Conservation (phyloP, 2,329 filamentous ascomycete species). For the Phialophora verrucosa region DNA sequence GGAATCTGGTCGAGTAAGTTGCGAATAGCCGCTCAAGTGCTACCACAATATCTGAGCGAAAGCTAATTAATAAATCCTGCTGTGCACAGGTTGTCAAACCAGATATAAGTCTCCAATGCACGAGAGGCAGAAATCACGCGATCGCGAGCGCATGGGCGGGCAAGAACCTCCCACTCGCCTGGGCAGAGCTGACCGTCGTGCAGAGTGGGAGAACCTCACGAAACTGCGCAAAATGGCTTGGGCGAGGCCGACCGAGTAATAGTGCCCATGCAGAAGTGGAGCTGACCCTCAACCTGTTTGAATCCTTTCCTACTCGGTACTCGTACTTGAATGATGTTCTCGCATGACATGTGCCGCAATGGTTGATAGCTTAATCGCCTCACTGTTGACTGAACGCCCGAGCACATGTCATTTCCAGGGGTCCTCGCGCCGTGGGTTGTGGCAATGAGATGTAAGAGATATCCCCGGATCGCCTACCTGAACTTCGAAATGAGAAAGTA, state of each 20-base stretch:
- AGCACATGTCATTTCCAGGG: background rate
- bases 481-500: background rate
- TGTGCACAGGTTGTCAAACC: background rate
- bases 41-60: background rate
- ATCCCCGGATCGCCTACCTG: background rate
- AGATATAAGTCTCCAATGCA: background rate
- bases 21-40: background rate
- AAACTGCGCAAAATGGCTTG: too few relatives aligned
- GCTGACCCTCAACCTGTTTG: background rate
- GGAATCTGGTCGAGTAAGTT: constrained; percentile 66
- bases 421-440: background rate
- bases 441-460: background rate
- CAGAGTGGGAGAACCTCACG: background rate
- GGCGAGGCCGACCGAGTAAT: background rate
- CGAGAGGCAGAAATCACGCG: background rate
- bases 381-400: background rate
- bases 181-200: background rate
- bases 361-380: background rate
- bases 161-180: background rate
- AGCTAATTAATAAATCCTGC: background rate
- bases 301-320: background rate
- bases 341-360: background rate
- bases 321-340: background rate
- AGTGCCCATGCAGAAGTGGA: background rate
- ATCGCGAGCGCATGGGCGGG: background rate